These are phyloP conservation scores for Punctularia strigosozonata DNA, from an alignment of 768 basidiomycete species.

Conservation along the genomic window DNA sequence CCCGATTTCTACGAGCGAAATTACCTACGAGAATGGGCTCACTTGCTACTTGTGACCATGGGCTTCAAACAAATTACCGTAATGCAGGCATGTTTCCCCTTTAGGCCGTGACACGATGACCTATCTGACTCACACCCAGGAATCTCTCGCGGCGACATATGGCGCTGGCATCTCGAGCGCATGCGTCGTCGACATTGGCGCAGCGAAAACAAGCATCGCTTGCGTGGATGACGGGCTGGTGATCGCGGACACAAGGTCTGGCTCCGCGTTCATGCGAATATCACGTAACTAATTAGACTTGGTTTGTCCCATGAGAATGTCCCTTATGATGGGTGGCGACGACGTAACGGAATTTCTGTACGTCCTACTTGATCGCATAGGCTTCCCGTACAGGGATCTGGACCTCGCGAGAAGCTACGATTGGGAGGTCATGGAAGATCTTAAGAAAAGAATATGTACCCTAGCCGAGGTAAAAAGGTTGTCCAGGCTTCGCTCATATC, in stretches of 20 bases:
- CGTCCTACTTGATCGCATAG: slow-evolving; percentile 65
- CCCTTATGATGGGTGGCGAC: slow-evolving; percentile 83
- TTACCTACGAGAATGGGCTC: slow-evolving; percentile 71
- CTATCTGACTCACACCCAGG: slow-evolving; percentile 31
- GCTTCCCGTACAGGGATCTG: slow-evolving; percentile 82
- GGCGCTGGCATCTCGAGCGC: slow-evolving; percentile 92
- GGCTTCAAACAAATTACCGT: slow-evolving; percentile 90
- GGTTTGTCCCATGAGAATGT: slow-evolving; percentile 36
- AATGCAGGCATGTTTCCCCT: slow-evolving; percentile 55
- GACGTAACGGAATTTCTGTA: slow-evolving; percentile 88
- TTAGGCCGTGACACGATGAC: background rate
- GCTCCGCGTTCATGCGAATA: background rate
- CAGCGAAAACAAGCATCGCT: slow-evolving; percentile 70
- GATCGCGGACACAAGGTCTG: slow-evolving; percentile 73
- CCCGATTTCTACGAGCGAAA: slow-evolving; percentile 84
- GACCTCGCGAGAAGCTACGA: slow-evolving; percentile 72
- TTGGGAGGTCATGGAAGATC: slow-evolving; percentile 85
- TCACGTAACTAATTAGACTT: background rate
- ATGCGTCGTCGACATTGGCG: slow-evolving; percentile 93
- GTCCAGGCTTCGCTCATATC: background rate
- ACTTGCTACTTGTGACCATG: slow-evolving; percentile 63
- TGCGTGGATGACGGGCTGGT: slow-evolving; percentile 94
- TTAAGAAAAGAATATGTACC: slow-evolving; percentile 78
- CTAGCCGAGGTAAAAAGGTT: slow-evolving; percentile 60
- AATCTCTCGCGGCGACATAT: slow-evolving; percentile 87